Evolutionary conservation across 2,329 filamentous ascomycete species (phyloP), one percentile per base, ranked within the genome.

Genomic region (Nemania sp.): DNA sequence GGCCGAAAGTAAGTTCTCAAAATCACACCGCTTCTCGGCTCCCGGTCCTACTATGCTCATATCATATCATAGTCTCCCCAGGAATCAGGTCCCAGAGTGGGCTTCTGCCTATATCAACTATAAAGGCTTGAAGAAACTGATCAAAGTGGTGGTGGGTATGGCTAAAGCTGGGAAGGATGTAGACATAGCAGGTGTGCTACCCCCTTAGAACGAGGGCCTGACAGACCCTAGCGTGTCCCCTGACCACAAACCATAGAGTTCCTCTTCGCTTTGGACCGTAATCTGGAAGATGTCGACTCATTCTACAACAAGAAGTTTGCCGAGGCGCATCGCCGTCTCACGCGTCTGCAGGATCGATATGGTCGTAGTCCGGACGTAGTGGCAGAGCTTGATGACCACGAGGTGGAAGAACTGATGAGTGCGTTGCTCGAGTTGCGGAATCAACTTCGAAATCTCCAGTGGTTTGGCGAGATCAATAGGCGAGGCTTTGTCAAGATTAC

Each of bases 401-500:
- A 99, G 73, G 80, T 88, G 37, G 90, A 97, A 71, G 94, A 99
- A 72, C 79, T 97, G 41, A 89, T 95, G 77, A 91, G 89, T 30
- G 91, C 92, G 30, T 77, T 99, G 45, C 81, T 97, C 26, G 94
- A 99, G 73, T 79, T 97, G 56, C 84, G 94, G 52, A 88, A 86
- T 47, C 90, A 95, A 68, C 75, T 97, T 62, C 83, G 94, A 55
- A 97, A 97, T 66, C 78, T 99, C 47, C 90, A 96, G 71, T 97
- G 92, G 92, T 99, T 97, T 70, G 93, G 92, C 44, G 93, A 97
- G 74, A 93, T 97, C 66, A 99, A 99, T 72, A 84, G 92, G 47
- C 82, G 90, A 60, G 94, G 94, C 2, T 99, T 99, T 67, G 84
- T 95, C 71, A 99, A 99, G 76, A 99, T 99, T 72, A 96, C 94